A percentile compares a stretch with the other conserved stretches of the same genome.
These are phyloP conservation scores for Pyrus communis DNA, from an alignment of 306 rosid species.

Conservation along the genomic window DNA sequence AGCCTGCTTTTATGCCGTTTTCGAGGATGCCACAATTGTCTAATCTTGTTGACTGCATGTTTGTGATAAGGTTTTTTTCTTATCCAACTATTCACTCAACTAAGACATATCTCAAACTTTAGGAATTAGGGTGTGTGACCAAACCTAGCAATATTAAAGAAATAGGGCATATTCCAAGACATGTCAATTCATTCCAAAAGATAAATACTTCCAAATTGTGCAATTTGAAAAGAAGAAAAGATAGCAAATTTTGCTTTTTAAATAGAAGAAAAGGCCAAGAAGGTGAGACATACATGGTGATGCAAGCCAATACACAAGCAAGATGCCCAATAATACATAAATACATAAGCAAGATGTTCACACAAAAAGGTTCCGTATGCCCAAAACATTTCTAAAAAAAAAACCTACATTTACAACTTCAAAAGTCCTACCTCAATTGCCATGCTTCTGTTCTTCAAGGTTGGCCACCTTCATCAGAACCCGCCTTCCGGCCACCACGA, in stretches of 20 bases:
- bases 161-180: neutral
- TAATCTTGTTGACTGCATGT: neutral
- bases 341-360: neutral
- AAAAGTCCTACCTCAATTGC: neutral
- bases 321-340: too few relatives aligned
- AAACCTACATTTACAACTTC: neutral
- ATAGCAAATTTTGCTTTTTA: neutral
- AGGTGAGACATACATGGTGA: neutral
- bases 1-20: neutral
- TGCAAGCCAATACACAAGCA: neutral
- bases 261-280: neutral
- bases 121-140: neutral
- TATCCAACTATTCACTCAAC: neutral
- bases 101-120: neutral
- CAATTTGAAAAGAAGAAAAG: neutral
- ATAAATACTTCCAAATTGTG: neutral
- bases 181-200: neutral
- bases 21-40: neutral
- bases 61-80: neutral
- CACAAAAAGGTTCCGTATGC: neutral
- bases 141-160: neutral
- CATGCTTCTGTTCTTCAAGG: neutral
- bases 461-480: neutral
- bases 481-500: conserved; percentile 19
- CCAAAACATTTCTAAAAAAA: too few relatives aligned